Conservation (phyloP, 2,329 filamentous ascomycete genomes). For the Tympanopsis confertula region DNA sequence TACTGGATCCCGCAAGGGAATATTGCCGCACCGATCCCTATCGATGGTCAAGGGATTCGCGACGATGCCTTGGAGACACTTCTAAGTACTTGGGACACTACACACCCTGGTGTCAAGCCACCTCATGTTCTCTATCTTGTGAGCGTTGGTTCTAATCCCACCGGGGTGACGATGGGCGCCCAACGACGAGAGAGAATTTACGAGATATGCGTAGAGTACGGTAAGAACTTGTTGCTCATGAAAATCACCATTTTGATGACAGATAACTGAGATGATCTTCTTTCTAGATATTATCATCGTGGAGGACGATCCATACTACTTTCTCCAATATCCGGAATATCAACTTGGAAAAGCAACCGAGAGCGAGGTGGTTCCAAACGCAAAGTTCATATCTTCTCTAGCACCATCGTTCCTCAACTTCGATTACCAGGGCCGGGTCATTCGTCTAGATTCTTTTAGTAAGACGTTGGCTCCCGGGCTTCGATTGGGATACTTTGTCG, state of each 20-base stretch:
- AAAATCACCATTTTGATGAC: conserved; percentile 1
- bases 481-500: conserved; percentile 6
- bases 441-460: conserved; percentile 3
- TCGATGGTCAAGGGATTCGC: conserved; percentile 14
- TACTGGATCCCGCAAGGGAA: conserved; percentile 16
- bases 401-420: conserved; percentile 3
- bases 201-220: conserved; percentile 14
- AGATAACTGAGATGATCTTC: neutral
- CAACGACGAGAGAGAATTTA: conserved; percentile 7
- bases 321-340: conserved; percentile 2
- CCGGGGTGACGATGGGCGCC: conserved; percentile 2
- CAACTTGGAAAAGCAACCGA: neutral
- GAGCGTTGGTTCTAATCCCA: too few relatives aligned
- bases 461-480: conserved; percentile 3
- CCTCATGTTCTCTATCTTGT: too few relatives aligned
- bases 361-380: neutral
- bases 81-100: conserved; percentile 10
- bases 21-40: conserved; percentile 10
- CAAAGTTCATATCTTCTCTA: conserved; percentile 2
- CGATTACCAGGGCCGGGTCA: conserved; percentile 3
- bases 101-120: neutral
- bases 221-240: conserved; percentile 3
- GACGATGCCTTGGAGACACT: conserved; percentile 8
- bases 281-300: conserved; percentile 2
- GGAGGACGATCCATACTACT: conserved; percentile 3